Conservation (phyloP, 164 flowering plant species). For the Vitis rotundifolia region DNA sequence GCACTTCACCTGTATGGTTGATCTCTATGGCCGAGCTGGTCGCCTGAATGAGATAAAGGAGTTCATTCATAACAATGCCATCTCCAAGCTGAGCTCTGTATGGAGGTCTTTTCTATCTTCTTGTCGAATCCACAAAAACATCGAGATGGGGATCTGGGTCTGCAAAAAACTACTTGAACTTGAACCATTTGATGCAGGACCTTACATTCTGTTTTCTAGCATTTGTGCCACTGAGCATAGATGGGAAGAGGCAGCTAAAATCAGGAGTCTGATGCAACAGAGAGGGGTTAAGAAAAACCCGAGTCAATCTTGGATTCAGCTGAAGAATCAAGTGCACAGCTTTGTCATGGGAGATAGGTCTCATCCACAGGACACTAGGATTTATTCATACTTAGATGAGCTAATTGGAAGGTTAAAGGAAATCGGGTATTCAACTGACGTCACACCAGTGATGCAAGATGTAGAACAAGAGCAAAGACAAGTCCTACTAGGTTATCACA, state of each 20-base stretch:
- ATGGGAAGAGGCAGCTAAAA: slow-evolving; percentile 61
- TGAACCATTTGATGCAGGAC: slow-evolving; percentile 39
- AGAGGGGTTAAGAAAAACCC: slow-evolving; percentile 51
- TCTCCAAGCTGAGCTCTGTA: slow-evolving; percentile 40
- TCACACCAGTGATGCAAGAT: slow-evolving; percentile 35
- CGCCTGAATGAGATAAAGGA: slow-evolving; percentile 46
- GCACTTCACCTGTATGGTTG: slow-evolving; percentile 79
- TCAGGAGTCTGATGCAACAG: slow-evolving; percentile 54
- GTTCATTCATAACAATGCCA: slow-evolving; percentile 46
- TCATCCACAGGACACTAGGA: slow-evolving; percentile 31
- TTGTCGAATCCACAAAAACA: slow-evolving; percentile 57
- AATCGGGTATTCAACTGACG: slow-evolving; percentile 39
- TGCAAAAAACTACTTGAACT: slow-evolving; percentile 42
- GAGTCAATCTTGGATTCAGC: slow-evolving; percentile 65
- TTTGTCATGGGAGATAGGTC: slow-evolving; percentile 44
- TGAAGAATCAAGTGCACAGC: slow-evolving; percentile 38
- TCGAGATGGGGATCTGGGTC: slow-evolving; percentile 49
- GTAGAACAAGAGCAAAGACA: slow-evolving; percentile 52
- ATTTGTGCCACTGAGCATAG: slow-evolving; percentile 33
- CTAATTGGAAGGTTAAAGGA: slow-evolving; percentile 41
- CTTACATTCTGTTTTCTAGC: slow-evolving; percentile 55
- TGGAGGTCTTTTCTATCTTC: slow-evolving; percentile 71
- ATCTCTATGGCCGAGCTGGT: slow-evolving; percentile 72
- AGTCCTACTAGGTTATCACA: slow-evolving; percentile 42
- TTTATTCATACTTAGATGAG: slow-evolving; percentile 40